phyloP scores from a whole-genome alignment of 2,329 filamentous ascomycete genomes.

The Helicocarpus griseus region DNA sequence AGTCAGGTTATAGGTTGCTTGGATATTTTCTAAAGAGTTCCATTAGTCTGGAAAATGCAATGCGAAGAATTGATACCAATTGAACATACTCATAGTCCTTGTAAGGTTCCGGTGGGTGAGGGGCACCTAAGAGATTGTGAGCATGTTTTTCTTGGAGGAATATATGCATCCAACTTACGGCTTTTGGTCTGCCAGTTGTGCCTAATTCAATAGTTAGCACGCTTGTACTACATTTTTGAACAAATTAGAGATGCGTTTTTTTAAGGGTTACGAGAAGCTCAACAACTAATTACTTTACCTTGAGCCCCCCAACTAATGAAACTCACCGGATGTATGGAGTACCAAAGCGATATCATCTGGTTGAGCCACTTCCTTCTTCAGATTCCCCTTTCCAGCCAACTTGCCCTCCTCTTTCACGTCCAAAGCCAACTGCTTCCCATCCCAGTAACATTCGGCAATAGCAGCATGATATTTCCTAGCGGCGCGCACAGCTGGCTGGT shows the following conservation, averaged over 20 bases:
- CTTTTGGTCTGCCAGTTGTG: constrained; percentile 77
- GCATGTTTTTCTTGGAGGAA: not conserved
- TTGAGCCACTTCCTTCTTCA: constrained; percentile 46
- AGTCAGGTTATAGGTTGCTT: constrained; percentile 64
- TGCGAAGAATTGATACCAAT: not conserved
- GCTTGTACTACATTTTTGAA: not conserved
- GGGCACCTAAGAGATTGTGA: constrained; percentile 47
- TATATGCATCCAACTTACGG: constrained; percentile 41
- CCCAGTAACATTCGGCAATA: constrained; percentile 81
- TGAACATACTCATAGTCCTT: constrained; percentile 60
- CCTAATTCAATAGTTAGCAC: constrained; percentile 32
- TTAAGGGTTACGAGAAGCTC: too few species aligned
- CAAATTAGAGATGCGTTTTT: not conserved
- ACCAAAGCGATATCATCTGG: constrained; percentile 75
- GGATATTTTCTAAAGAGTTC: constrained; percentile 54
- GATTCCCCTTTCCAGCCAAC: constrained; percentile 43
- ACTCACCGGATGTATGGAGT: constrained; percentile 56
- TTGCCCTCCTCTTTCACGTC: constrained; percentile 70
- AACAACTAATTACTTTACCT: not conserved
- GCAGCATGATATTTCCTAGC: constrained; percentile 70
- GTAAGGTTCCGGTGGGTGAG: constrained; percentile 74
- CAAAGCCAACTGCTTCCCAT: constrained; percentile 59
- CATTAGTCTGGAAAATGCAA: constrained; percentile 8
- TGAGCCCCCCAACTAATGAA: not conserved
- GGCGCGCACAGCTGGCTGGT: constrained; percentile 64